Base-by-base conservation (phyloP, 73 alveolate species). In the Paramecium primaurelia region DNA sequence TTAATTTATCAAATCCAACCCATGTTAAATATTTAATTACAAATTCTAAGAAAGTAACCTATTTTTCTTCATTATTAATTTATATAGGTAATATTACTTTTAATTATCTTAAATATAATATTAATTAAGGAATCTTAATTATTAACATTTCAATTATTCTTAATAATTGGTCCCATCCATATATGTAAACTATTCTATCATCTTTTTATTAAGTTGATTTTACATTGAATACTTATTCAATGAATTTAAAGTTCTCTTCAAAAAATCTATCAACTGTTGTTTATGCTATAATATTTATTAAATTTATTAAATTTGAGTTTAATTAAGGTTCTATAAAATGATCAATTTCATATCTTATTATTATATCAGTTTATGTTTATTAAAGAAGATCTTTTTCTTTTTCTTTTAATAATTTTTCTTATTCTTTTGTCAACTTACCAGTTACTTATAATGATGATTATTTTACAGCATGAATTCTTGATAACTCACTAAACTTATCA, bases 1-100 rank as follows among this genome's bases (percentile, higher is more conserved):
- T 8, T 12, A 80, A 32, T 80, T 47, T 80, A 42, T 80, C 91
- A 20, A 28, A 25, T 42, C 91, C 91, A 5, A 80, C 77, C 91
- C 91, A 80, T 2, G 77, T 45, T 8, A 49, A 10, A 47, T 42
- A 80, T 80, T 80, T 80, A 20, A 80, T 36, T 10, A 80, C 8
- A 14, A 80, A 80, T 32, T 47, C 47, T n/a, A 80, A 1, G n/a
- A 80, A 80, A 6, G 71, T 45, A 25, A 26, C 26, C 8, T 80
- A 20, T n/a, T 9, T 54, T 0, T 54, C 25, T 18, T 54, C 14
- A 54, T n/a, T 64, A 44, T 47, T 73, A 25, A 44, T 34, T 22
- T 73, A 6, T 12, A 44, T 20, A 4, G 71, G 73, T 10, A 26
- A 80, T 18, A 3, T 0, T 6, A 80, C 34, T 26, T 80, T 26